Conservation (phyloP, 2,329 filamentous ascomycete species). For the Exophiala bonariae region DNA sequence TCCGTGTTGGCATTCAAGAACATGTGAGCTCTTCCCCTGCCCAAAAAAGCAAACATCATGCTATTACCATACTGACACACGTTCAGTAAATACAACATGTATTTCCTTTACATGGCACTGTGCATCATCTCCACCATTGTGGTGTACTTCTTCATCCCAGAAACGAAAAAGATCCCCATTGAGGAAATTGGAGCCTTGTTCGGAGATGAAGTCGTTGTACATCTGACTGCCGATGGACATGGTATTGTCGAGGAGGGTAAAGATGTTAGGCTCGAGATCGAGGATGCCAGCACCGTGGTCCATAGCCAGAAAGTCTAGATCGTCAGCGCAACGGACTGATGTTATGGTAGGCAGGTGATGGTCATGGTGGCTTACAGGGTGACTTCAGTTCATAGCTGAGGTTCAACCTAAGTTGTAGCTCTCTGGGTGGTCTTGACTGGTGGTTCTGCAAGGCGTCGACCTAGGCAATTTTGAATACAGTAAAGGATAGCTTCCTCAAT, state of each 20-base stretch:
- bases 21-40: constrained; percentile 6
- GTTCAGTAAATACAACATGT: constrained; percentile 19
- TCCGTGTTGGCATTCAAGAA: constrained; percentile 6
- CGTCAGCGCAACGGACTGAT: too few species aligned
- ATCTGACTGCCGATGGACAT: constrained; percentile 15
- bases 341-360: too few species aligned
- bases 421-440: too few species aligned
- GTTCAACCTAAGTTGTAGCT: too few species aligned
- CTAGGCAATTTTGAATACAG: too few species aligned
- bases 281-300: background rate
- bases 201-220: constrained; percentile 23
- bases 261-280: constrained; percentile 1
- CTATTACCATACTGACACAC: background rate
- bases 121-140: constrained; percentile 13
- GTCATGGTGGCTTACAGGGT: too few species aligned
- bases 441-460: too few species aligned
- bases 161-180: constrained; percentile 34
- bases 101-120: constrained; percentile 28
- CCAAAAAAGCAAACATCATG: background rate
- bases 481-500: too few species aligned
- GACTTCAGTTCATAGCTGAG: too few species aligned
- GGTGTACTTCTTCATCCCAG: constrained; percentile 24
- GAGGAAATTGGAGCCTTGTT: constrained; percentile 40
- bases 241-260: constrained; percentile 13
- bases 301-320: background rate